Evolutionary conservation across 2,329 filamentous ascomycete species (phyloP).

Genomic region (Colletotrichum sp.): DNA sequence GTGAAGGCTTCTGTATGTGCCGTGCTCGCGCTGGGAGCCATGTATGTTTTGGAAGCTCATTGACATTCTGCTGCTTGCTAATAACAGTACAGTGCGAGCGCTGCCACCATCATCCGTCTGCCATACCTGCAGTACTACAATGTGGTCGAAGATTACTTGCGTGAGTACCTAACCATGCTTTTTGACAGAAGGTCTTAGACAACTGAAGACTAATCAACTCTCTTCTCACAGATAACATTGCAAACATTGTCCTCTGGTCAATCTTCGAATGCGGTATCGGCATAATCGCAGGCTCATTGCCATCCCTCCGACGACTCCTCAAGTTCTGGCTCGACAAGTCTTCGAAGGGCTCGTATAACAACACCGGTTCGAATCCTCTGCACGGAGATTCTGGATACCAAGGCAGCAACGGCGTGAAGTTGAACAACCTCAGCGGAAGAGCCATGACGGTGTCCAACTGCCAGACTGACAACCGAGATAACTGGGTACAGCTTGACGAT

Average conservation of each 20-base stretch:
- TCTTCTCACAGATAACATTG: not conserved
- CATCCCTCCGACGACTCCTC: not conserved
- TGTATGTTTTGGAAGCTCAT: not conserved
- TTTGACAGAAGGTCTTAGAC: too few species aligned
- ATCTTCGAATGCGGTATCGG: not conserved
- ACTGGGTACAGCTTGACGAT: not conserved
- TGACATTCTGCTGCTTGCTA: accelerated
- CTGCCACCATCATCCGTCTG: not conserved
- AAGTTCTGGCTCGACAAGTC: not conserved
- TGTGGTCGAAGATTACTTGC: not conserved
- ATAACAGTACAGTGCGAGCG: not conserved
- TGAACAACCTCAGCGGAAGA: not conserved
- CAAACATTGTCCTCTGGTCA: not conserved
- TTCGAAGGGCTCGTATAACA: not conserved
- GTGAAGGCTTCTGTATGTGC: not conserved
- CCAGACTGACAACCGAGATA: not conserved
- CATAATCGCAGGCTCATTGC: not conserved
- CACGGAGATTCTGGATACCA: not conserved
- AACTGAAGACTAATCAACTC: not conserved
- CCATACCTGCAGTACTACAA: not conserved
- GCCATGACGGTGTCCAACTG: not conserved
- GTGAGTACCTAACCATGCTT: not conserved
- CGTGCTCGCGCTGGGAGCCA: accelerated
- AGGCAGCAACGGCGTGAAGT: not conserved
- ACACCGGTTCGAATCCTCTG: accelerated